Evolutionary conservation across 257 asterid species (phyloP).

Genomic region (Przewalskia tangutica): DNA sequence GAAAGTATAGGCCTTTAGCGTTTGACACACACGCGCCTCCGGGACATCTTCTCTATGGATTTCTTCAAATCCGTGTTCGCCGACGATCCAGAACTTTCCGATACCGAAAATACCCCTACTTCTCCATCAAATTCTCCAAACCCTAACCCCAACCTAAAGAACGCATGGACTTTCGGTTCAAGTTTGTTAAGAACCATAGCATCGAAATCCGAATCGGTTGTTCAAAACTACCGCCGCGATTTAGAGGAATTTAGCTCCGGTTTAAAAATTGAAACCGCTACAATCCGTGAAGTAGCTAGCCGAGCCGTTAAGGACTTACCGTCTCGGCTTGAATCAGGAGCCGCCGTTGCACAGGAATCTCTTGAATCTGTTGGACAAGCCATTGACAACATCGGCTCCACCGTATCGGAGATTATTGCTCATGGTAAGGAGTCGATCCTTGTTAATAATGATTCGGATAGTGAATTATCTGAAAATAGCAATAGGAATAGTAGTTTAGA

Average conservation of each 20-base stretch:
- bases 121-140: constrained; percentile 21
- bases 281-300: constrained; percentile 62
- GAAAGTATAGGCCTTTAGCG: not conserved
- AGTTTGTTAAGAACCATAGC: constrained; percentile 49
- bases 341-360: constrained; percentile 80
- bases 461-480: constrained; percentile 21
- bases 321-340: constrained; percentile 65
- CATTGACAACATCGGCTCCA: constrained; percentile 56
- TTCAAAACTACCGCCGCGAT: constrained; percentile 67
- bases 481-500: constrained; percentile 9
- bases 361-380: constrained; percentile 82
- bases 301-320: constrained; percentile 74
- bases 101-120: constrained; percentile 22
- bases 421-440: constrained; percentile 56
- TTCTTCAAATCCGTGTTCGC: constrained; percentile 78
- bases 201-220: constrained; percentile 58
- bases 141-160: constrained; percentile 18
- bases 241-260: constrained; percentile 70
- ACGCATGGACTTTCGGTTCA: constrained; percentile 58
- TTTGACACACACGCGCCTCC: not conserved
- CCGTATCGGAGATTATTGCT: constrained; percentile 45
- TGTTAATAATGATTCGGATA: constrained; percentile 20
- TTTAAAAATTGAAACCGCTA: constrained; percentile 50
- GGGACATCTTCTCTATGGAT: constrained; percentile 32
- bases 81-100: constrained; percentile 28